Percentiles rank a stretch among this genome's conserved stretches.
Evolutionary conservation across 1,284 basidiomycete genomes (phyloP).

Genomic region (Mycena sp.): DNA sequence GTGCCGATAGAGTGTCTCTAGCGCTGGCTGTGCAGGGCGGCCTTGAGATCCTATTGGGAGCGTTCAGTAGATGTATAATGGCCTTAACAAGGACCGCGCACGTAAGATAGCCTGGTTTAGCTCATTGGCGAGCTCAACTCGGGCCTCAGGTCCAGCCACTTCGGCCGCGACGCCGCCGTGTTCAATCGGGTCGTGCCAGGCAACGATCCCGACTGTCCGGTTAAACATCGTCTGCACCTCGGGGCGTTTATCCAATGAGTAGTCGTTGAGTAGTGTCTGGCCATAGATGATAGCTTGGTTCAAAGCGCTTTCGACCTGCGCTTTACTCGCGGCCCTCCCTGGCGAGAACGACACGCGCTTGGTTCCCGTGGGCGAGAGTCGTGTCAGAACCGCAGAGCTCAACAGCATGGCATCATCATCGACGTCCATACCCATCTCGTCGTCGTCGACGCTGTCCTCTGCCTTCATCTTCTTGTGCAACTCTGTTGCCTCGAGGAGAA

Average conservation of each 20-base stretch:
- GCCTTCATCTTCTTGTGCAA: constrained; percentile 65
- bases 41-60: constrained; percentile 75
- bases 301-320: constrained; percentile 64
- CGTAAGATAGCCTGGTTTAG: constrained; percentile 84
- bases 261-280: constrained; percentile 72
- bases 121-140: constrained; percentile 75
- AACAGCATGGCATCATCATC: constrained; percentile 51
- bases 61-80: background rate
- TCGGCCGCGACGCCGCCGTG: constrained; percentile 70
- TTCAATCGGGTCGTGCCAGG: constrained; percentile 76
- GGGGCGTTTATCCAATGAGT: constrained; percentile 65
- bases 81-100: constrained; percentile 46
- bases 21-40: constrained; percentile 70
- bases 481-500: constrained; percentile 74
- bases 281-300: constrained; percentile 76
- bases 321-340: constrained; percentile 34
- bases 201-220: constrained; percentile 79
- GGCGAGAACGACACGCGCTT: constrained; percentile 22
- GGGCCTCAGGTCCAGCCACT: constrained; percentile 72
- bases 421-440: constrained; percentile 62
- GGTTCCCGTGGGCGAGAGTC: background rate
- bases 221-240: constrained; percentile 73
- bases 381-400: constrained; percentile 12
- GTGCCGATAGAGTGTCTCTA: constrained; percentile 82
- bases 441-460: constrained; percentile 55